Evolutionary conservation across 192 early-diverging fungal genomes (phyloP).

Genomic region (Rhizophagus sp.): DNA sequence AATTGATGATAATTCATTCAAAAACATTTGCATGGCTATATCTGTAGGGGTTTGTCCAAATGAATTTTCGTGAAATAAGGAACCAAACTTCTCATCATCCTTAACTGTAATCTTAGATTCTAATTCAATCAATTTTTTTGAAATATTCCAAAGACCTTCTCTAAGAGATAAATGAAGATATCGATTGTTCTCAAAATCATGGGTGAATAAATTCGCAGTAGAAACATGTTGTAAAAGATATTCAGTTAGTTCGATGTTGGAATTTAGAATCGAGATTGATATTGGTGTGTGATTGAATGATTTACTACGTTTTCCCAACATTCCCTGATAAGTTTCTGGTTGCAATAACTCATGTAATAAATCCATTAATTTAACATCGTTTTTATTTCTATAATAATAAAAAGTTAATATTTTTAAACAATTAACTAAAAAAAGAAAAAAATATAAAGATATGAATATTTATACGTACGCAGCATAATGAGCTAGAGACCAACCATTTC

Average conservation of each 20-base stretch:
- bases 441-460: no score
- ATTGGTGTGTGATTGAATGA: neutral
- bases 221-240: neutral
- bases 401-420: no score
- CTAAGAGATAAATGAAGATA: conserved; percentile 19
- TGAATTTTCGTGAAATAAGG: conserved; percentile 1
- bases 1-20: neutral
- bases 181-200: neutral
- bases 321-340: neutral
- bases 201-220: neutral
- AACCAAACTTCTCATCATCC: neutral
- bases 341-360: neutral
- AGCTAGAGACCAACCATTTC: neutral
- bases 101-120: neutral
- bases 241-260: neutral
- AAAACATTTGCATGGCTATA: conserved; percentile 1
- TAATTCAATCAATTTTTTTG: neutral
- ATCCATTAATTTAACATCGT: neutral
- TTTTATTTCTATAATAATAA: neutral
- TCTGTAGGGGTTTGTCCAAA: conserved; percentile 7
- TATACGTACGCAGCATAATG: conserved; percentile 18
- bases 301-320: neutral
- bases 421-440: no score
- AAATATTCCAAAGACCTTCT: neutral
- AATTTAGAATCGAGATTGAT: neutral